These are phyloP conservation scores for Geotrichum restrictum DNA, from an alignment of 1,139 yeast species.

Conservation along the genomic window DNA sequence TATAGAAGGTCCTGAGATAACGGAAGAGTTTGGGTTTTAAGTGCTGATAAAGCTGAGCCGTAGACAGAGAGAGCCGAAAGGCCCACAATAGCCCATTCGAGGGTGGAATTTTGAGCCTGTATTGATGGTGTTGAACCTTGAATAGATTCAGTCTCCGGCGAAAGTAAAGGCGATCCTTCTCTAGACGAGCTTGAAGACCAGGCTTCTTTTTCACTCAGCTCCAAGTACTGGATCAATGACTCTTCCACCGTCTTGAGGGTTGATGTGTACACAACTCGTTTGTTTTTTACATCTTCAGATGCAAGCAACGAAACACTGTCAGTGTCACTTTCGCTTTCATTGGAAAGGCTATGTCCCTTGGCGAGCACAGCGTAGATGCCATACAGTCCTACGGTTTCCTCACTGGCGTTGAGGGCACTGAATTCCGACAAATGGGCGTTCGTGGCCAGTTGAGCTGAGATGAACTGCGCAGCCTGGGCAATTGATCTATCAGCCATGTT, in stretches of 20 bases:
- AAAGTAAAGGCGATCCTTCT: not conserved
- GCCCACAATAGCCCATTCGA: conserved; percentile 22
- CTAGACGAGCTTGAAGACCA: not conserved
- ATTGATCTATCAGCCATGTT: conserved; percentile 10
- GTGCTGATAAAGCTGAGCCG: conserved; percentile 28
- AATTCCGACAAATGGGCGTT: not conserved
- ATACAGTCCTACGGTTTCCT: conserved; percentile 1
- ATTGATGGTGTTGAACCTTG: not conserved
- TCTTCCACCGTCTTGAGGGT: not conserved
- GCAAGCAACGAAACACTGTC: too few relatives aligned
- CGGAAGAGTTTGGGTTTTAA: conserved; percentile 36
- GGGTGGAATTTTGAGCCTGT: not conserved
- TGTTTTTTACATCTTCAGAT: too few relatives aligned
- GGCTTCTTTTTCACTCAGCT: not conserved
- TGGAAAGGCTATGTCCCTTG: not conserved
- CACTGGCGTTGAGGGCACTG: conserved; percentile 3
- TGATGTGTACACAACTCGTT: not conserved
- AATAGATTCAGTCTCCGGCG: too few relatives aligned
- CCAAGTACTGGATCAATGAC: conserved; percentile 5
- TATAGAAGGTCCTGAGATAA: conserved; percentile 35
- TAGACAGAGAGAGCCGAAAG: conserved; percentile 27
- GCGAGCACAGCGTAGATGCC: conserved; percentile 9
- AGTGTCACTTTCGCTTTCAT: too few relatives aligned
- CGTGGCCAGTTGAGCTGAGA: not conserved
- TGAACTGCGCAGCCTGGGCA: conserved; percentile 8